Conservation (phyloP, 2,329 filamentous ascomycete genomes). For the Sclerotinia trifoliorum region DNA sequence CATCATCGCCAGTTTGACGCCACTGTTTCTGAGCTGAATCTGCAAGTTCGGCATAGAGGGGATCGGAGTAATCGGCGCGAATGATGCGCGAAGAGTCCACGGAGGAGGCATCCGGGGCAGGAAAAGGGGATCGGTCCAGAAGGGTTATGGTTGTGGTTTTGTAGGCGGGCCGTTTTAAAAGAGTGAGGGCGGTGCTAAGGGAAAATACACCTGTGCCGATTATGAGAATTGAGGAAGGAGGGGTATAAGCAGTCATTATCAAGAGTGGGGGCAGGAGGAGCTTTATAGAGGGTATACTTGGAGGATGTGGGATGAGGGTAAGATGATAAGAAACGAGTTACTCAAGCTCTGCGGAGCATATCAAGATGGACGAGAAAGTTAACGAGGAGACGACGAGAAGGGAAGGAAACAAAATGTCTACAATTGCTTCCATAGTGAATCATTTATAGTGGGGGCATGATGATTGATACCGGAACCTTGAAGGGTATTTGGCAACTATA, state of each 20-base stretch:
- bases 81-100: slow-evolving; percentile 65
- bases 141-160: slow-evolving; percentile 53
- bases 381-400: neutral
- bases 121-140: slow-evolving; percentile 59
- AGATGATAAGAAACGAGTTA: neutral
- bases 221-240: slow-evolving; percentile 58
- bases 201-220: slow-evolving; percentile 61
- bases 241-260: slow-evolving; percentile 14
- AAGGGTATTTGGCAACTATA: slow-evolving; percentile 2
- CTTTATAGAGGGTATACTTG: neutral
- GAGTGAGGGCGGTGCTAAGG: slow-evolving; percentile 65
- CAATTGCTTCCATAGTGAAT: neutral
- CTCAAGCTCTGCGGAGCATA: neutral
- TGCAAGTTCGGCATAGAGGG: slow-evolving; percentile 73
- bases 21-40: slow-evolving; percentile 67
- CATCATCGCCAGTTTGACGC: slow-evolving; percentile 53
- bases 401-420: neutral
- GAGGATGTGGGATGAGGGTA: neutral
- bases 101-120: slow-evolving; percentile 57
- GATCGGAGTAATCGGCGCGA: slow-evolving; percentile 76
- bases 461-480: slow-evolving; percentile 1
- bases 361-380: neutral
- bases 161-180: slow-evolving; percentile 61
- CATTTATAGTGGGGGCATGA: slow-evolving; percentile 15
- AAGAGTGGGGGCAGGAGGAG: neutral